Percentiles rank a stretch among this genome's conserved stretches.
phyloP scores from a whole-genome alignment of 2,329 filamentous ascomycete species.

The Emmonsiellopsis sp. region DNA sequence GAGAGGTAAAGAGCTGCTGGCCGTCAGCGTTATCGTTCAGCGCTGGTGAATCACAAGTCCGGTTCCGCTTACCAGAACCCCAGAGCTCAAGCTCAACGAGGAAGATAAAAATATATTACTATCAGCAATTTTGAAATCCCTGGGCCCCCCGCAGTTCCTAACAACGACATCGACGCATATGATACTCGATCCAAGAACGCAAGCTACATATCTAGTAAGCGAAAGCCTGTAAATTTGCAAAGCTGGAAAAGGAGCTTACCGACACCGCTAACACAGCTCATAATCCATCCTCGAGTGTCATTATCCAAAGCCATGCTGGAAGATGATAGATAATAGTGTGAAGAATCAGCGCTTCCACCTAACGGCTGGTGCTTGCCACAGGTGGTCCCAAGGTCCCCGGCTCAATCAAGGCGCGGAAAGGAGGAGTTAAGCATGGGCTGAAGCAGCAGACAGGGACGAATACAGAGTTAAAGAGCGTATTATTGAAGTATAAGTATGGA shows the following conservation, averaged over 20 bases:
- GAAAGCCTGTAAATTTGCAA: neutral
- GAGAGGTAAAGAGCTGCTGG: constrained; percentile 71
- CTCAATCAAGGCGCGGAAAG: too few relatives aligned
- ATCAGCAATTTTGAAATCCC: constrained; percentile 76
- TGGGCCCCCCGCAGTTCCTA: constrained; percentile 61
- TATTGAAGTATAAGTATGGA: too few relatives aligned
- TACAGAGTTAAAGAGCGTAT: too few relatives aligned
- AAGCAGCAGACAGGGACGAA: too few relatives aligned
- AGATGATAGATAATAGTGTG: neutral
- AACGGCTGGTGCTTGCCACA: neutral
- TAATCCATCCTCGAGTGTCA: constrained; percentile 88
- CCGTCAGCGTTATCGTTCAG: constrained; percentile 5
- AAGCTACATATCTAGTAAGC: constrained; percentile 27
- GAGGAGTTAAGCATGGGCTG: too few relatives aligned
- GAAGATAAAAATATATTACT: constrained; percentile 80
- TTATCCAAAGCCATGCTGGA: constrained; percentile 42
- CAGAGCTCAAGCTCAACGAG: constrained; percentile 86
- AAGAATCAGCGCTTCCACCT: neutral
- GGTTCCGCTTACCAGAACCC: constrained; percentile 70
- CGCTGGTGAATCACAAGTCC: neutral
- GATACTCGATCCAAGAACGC: constrained; percentile 66
- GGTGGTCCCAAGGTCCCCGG: too few relatives aligned
- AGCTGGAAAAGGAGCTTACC: constrained; percentile 35
- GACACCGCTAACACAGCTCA: constrained; percentile 74
- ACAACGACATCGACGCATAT: constrained; percentile 80